Conservation (phyloP, 2,329 filamentous ascomycete species). For the Diaporthe humulicola region DNA sequence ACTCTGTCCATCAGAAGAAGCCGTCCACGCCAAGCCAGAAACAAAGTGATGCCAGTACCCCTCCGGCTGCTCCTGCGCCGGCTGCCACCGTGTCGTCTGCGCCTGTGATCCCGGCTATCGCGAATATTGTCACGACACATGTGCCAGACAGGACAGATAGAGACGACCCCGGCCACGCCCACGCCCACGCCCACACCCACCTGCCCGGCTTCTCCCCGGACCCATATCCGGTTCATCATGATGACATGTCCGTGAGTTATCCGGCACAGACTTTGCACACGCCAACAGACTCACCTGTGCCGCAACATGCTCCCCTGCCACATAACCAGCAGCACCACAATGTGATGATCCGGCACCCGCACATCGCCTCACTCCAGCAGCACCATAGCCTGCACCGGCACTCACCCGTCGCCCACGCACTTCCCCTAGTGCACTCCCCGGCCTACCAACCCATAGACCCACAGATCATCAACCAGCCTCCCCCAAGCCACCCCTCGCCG, state of each 20-base stretch:
- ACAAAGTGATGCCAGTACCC: conserved; percentile 29
- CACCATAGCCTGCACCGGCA: conserved; percentile 42
- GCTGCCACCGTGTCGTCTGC: conserved; percentile 43
- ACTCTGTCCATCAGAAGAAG: conserved; percentile 29
- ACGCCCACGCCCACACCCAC: conserved; percentile 37
- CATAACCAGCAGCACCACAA: conserved; percentile 15
- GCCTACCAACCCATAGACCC: conserved; percentile 71
- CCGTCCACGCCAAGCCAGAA: conserved; percentile 32
- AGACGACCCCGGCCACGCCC: conserved; percentile 30
- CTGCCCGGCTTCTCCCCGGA: conserved; percentile 47
- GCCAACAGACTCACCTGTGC: conserved; percentile 45
- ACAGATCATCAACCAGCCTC: conserved; percentile 66
- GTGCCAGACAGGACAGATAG: conserved; percentile 13
- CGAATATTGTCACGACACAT: conserved; percentile 11
- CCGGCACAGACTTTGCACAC: conserved; percentile 47
- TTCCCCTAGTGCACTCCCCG: conserved; percentile 43
- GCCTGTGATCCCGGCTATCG: conserved; percentile 41
- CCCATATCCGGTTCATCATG: conserved; percentile 60
- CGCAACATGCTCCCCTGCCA: conserved; percentile 44
- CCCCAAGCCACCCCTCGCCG: conserved; percentile 47
- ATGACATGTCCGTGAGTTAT: conserved; percentile 60
- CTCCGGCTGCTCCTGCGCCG: conserved; percentile 24
- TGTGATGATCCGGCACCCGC: conserved; percentile 26
- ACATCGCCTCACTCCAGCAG: conserved; percentile 49
- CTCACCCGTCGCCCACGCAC: conserved; percentile 51